phyloP scores from a whole-genome alignment of 225 moss, liverwort and hornwort genomes.

The Pseudisothecium myosuroides region DNA sequence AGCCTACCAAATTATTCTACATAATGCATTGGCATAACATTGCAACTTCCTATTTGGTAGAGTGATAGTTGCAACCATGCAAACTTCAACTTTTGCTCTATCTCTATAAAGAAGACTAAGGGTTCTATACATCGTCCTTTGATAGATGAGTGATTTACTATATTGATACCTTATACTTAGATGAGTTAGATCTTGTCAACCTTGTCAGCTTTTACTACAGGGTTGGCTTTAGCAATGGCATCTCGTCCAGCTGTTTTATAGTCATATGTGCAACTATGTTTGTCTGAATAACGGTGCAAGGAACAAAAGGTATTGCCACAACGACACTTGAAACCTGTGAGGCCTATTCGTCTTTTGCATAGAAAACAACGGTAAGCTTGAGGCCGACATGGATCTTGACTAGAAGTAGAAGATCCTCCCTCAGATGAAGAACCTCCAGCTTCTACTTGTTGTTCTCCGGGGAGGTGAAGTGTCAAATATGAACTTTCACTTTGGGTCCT shows the following conservation, averaged over 20 bases:
- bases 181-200: slow-evolving; percentile 89
- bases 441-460: slow-evolving; percentile 1
- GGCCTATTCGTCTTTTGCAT: slow-evolving; percentile 83
- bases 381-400: slow-evolving; percentile 20
- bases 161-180: slow-evolving; percentile 1
- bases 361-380: slow-evolving; percentile 62
- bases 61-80: not conserved
- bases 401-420: slow-evolving; percentile 1
- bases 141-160: not conserved
- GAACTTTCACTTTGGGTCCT: slow-evolving; percentile 34
- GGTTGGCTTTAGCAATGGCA: slow-evolving; percentile 93
- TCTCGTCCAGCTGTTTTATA: slow-evolving; percentile 82
- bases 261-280: slow-evolving; percentile 79
- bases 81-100: not conserved
- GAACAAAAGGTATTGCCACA: slow-evolving; percentile 86
- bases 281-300: slow-evolving; percentile 82
- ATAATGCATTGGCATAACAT: slow-evolving; percentile 17
- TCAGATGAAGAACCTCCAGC: slow-evolving; percentile 19
- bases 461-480: not conserved
- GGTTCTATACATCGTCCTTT: not conserved
- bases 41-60: not conserved
- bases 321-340: slow-evolving; percentile 88
- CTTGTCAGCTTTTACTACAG: slow-evolving; percentile 83
- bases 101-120: not conserved
- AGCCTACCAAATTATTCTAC: slow-evolving; percentile 25